Percentiles rank a stretch among this genome's conserved stretches.
Evolutionary conservation across 1,139 yeast species (phyloP).

Genomic region (Lodderomyces elongisporus): DNA sequence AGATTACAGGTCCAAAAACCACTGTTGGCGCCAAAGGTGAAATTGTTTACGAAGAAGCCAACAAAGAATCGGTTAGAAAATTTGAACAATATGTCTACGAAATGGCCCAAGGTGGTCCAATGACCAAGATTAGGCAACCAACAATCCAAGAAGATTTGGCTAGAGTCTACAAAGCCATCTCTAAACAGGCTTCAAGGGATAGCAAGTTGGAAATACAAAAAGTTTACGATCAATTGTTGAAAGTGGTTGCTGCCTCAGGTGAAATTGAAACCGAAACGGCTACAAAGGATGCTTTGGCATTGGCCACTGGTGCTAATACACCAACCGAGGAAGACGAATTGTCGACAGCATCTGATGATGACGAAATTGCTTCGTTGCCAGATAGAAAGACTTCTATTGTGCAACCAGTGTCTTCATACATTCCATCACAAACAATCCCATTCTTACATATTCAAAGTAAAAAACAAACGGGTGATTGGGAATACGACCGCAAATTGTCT

Average conservation of each 20-base stretch:
- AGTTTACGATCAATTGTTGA: constrained; percentile 72
- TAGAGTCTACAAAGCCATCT: constrained; percentile 75
- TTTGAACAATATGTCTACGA: constrained; percentile 93
- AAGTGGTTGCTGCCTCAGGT: constrained; percentile 63
- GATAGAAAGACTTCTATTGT: constrained; percentile 63
- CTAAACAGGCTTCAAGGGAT: constrained; percentile 60
- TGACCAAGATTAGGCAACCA: constrained; percentile 66
- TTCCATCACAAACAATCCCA: constrained; percentile 86
- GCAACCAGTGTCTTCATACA: constrained; percentile 67
- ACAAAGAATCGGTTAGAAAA: constrained; percentile 88
- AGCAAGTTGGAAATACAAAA: constrained; percentile 75
- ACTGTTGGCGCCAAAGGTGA: constrained; percentile 84
- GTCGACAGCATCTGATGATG: constrained; percentile 39
- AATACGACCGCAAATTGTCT: constrained; percentile 74
- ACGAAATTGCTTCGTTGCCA: constrained; percentile 80
- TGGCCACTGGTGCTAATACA: constrained; percentile 33
- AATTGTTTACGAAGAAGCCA: constrained; percentile 74
- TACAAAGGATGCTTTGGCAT: constrained; percentile 37
- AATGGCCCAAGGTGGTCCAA: constrained; percentile 92
- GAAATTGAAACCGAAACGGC: constrained; percentile 55
- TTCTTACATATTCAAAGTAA: constrained; percentile 88
- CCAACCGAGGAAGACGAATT: constrained; percentile 46
- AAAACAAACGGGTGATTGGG: constrained; percentile 68
- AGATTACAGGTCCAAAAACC: constrained; percentile 94
- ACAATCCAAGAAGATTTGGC: constrained; percentile 82